Evolutionary conservation across 768 basidiomycete genomes (phyloP), one percentile per base, ranked within the genome.

Genomic region (Udeniomyces megalosporus): DNA sequence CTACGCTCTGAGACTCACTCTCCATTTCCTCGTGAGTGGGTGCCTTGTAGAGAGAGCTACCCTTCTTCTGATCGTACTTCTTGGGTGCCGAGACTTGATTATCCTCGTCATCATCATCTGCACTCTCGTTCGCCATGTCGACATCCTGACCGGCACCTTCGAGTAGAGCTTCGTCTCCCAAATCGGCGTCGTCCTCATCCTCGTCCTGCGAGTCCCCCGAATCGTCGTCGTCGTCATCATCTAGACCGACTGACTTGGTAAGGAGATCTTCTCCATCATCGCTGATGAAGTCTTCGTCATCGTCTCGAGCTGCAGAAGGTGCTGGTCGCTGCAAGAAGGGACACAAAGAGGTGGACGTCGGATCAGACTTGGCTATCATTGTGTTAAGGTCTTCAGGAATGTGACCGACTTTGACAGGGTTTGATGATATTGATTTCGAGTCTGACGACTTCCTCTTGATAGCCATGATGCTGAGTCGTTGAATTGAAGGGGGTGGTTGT

Each of bases 1-100:
- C n/a, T n/a, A n/a, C n/a, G n/a, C n/a, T n/a, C n/a, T n/a, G n/a
- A n/a, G 57, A 61, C 56, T 66, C 63, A 58, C 67, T 58, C 59
- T 81, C 77, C 49, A 90, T 75, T 71, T 90, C 86, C 58, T 70
- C 69, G n/a, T 66, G 68, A 0, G 75, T 75, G 1, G 74, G 74
- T 2, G 74, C 69, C 22, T 69, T 67, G 68, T 69, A 73, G 4
- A 71, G 58, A 17, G 63, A 65, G 29, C 44, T 47, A 38, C 67
- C 67, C 64, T 72, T 70, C 49, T 59, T 66, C 34, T 53, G 24
- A 20, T 58, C 49, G 47, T 66, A 65, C 7, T 61, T 22, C 34
- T 64, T 60, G 0, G 67, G 64, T 6, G 68, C 69, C 0, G 64
- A 61, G 28, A 62, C 65, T 22, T 47, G 66, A 11, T 66, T 65